Percentiles rank a stretch among this genome's conserved stretches.
Evolutionary conservation across 192 early-diverging fungal genomes (phyloP).

Genomic region (Backusella tuberculispora): DNA sequence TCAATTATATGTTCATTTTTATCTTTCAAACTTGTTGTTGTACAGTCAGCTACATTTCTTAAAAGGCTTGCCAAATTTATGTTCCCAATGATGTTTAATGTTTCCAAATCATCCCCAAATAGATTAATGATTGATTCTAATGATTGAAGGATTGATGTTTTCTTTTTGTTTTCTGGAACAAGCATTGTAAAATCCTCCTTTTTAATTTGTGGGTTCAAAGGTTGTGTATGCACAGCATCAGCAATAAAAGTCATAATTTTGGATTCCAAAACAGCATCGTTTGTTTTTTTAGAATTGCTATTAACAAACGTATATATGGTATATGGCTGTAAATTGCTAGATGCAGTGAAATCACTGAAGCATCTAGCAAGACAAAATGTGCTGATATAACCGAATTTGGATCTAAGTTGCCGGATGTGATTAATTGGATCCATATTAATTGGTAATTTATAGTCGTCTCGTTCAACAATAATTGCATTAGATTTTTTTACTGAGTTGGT

Average conservation of each 20-base stretch:
- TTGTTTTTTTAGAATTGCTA: not conserved
- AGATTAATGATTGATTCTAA: not conserved
- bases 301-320: not conserved
- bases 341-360: not conserved
- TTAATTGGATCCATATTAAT: not conserved
- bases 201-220: slow-evolving; percentile 5
- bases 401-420: not conserved
- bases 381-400: not conserved
- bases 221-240: slow-evolving; percentile 1
- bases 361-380: slow-evolving; percentile 2
- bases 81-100: too few species aligned
- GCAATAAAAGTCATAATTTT: not conserved
- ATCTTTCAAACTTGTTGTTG: too few species aligned
- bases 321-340: slow-evolving; percentile 1
- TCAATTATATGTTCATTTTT: too few species aligned
- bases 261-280: not conserved
- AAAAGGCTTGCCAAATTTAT: too few species aligned
- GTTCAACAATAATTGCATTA: not conserved
- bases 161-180: not conserved
- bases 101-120: not conserved
- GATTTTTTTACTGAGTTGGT: not conserved
- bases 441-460: not conserved
- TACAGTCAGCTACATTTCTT: too few species aligned
- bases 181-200: not conserved
- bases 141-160: not conserved